These are phyloP conservation scores for Acrocalymma vagum DNA, from an alignment of 2,329 filamentous ascomycete species.

Conservation along the genomic window DNA sequence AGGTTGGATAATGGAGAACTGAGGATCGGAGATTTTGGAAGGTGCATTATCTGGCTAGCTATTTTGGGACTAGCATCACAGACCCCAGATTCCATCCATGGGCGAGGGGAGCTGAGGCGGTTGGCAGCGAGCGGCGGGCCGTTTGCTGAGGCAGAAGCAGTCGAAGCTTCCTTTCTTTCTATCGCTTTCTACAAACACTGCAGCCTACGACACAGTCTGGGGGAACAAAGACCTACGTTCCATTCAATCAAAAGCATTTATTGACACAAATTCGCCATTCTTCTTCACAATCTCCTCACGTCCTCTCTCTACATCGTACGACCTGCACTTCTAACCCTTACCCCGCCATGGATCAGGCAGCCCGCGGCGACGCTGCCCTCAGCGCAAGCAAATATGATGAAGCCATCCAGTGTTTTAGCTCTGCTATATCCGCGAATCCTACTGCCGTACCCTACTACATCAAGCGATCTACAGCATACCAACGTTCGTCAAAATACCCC, in stretches of 20 bases:
- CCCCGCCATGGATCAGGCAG: conserved; percentile 61
- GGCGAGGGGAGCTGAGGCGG: too few relatives aligned
- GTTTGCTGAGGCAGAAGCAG: not conserved
- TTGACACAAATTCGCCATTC: not conserved
- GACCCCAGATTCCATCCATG: too few relatives aligned
- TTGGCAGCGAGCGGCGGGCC: too few relatives aligned
- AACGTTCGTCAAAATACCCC: conserved; percentile 63
- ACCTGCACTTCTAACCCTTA: conserved; percentile 7
- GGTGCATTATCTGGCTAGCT: too few relatives aligned
- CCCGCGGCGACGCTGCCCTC: conserved; percentile 69
- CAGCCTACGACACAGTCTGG: too few relatives aligned
- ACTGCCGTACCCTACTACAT: conserved; percentile 81
- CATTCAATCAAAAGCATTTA: not conserved
- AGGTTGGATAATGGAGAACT: too few relatives aligned
- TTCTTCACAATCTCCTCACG: not conserved
- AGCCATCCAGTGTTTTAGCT: conserved; percentile 71
- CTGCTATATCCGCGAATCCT: conserved; percentile 71
- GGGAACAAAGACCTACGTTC: too few relatives aligned
- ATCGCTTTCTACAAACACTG: not conserved
- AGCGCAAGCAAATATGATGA: conserved; percentile 68
- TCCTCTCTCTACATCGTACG: not conserved
- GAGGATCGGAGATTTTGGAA: too few relatives aligned
- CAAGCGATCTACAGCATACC: conserved; percentile 80
- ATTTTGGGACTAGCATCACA: too few relatives aligned
- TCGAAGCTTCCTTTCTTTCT: not conserved